Evolutionary conservation across 2,329 filamentous ascomycete genomes (phyloP).

Genomic region (Verticillium isaacii): DNA sequence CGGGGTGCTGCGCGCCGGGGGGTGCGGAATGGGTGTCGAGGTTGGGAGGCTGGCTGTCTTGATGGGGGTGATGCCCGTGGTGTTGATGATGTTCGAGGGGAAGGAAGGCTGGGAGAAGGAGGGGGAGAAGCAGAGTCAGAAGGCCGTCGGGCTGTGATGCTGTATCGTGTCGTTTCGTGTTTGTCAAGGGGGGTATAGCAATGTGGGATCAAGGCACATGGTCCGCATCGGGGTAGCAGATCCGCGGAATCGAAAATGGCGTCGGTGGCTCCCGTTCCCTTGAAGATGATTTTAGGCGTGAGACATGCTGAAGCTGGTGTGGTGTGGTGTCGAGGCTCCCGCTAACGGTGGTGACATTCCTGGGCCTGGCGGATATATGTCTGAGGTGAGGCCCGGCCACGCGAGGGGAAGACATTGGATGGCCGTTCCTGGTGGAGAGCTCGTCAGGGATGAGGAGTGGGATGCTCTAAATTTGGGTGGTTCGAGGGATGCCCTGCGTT

Average conservation of each 20-base stretch:
- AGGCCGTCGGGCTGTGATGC: neutral
- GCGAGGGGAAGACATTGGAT: neutral
- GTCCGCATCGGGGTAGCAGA: neutral
- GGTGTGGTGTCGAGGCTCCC: neutral
- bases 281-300: neutral
- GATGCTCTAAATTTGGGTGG: neutral
- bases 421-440: neutral
- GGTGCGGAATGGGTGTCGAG: neutral
- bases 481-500: neutral
- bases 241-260: neutral
- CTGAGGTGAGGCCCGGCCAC: neutral
- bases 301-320: neutral
- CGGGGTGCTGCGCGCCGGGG: neutral
- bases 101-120: neutral
- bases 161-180: neutral
- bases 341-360: neutral
- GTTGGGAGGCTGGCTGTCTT: neutral
- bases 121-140: neutral
- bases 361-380: neutral
- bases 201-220: neutral
- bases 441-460: neutral
- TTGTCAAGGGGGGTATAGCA: neutral
- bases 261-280: neutral
- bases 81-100: conserved; percentile 4
- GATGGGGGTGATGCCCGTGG: conserved; percentile 3